Evolutionary conservation across 768 basidiomycete species (phyloP), one percentile per base, ranked within the genome.

Genomic region (Amanita molliuscula): DNA sequence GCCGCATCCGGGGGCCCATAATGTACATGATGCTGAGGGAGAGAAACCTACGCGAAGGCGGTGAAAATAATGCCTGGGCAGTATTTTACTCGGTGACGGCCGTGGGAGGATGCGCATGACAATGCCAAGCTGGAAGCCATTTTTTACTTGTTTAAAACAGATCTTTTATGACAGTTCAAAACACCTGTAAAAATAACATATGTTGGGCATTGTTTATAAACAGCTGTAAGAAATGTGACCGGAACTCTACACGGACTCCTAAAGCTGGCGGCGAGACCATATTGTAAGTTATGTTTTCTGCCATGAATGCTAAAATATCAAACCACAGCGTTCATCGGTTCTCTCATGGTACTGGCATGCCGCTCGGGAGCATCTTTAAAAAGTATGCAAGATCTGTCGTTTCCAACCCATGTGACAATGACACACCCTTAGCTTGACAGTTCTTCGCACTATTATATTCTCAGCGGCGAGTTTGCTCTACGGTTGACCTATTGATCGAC

Each of bases 311-410:
- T 18, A 29, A 47, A 6, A 25, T 58, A 28, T 58, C 9, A 46
- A 8, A 33, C 45, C 11, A 6, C 45, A 90, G 88, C 59, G 79
- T 99, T 1, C 96, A 99, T 63, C 86, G 89, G 9, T 98, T 97
- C 75, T 97, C 93, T 26, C 81, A 92, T 66, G 87, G 82, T 1
- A 96, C 95, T n/a, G n/a, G n/a, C 0, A 95, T 98, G 88, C 96
- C 95, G 1, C 66, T 84, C 51, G 59, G 61, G 52, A 88, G 90
- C 61, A 77, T 98, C 31, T 83, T 95, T 72, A 87, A 84, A 64
- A 99, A 99, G 95, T 96, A 13, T 5, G 49, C 10, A 0, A 48
- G 25, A 77, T 56, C 6, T 11, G 23, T 26, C 25, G 15, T 21
- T 10, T 28, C 8, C 11, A 48, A 15, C 8, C 13, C 16, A 5